These are phyloP conservation scores for Linnemannia zychae DNA, from an alignment of 192 early-diverging fungal genomes.

Conservation along the genomic window DNA sequence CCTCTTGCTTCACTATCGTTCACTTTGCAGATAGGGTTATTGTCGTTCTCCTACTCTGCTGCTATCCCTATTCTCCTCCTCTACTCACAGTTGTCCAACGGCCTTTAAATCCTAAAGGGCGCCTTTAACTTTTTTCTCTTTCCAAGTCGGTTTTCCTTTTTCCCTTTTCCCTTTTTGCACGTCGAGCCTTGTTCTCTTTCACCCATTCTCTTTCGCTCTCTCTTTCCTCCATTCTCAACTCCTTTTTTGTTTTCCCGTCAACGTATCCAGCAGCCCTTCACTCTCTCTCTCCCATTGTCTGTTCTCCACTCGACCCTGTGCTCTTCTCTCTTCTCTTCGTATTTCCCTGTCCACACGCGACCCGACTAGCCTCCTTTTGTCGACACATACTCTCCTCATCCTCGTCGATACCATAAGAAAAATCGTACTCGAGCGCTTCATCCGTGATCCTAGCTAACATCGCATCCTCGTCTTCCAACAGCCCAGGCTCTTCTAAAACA, in stretches of 20 bases:
- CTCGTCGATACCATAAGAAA: conserved; percentile 3
- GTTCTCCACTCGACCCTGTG: too few relatives aligned
- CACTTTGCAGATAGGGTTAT: not conserved
- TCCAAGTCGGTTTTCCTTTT: not conserved
- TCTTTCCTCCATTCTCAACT: not conserved
- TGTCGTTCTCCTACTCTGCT: not conserved
- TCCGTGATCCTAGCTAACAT: not conserved
- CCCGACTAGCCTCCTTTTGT: not conserved
- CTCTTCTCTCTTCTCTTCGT: not conserved
- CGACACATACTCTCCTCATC: too few relatives aligned
- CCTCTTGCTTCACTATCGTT: not conserved
- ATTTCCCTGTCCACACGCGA: not conserved
- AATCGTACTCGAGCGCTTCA: not conserved
- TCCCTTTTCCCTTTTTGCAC: not conserved
- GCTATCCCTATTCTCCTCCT: not conserved
- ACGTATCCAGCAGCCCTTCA: not conserved
- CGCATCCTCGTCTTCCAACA: not conserved
- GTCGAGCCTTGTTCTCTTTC: not conserved
- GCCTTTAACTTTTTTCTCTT: not conserved
- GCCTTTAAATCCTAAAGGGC: not conserved
- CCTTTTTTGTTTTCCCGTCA: not conserved
- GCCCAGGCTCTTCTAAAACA: not conserved
- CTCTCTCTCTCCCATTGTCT: not conserved
- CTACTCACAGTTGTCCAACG: not conserved
- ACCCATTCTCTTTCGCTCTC: not conserved